Evolutionary conservation across 495 filamentous ascomycete genomes (phyloP).

Genomic region (Daldinia bambusicola): DNA sequence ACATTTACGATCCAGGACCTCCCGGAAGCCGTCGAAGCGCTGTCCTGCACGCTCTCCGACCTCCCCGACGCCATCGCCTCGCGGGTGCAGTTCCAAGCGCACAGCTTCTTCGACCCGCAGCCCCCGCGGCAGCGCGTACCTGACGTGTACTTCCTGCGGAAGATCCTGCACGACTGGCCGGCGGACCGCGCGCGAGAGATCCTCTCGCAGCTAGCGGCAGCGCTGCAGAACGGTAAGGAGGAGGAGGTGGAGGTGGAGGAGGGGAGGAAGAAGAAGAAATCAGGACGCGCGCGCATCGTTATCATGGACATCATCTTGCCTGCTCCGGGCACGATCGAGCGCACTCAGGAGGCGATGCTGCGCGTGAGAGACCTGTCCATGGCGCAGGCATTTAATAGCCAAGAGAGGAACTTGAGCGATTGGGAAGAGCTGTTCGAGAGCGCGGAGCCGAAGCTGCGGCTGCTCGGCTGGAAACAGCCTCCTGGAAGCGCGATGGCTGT

Average conservation of each 20-base stretch:
- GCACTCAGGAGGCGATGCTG: background rate
- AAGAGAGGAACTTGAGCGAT: background rate
- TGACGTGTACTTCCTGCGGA: background rate
- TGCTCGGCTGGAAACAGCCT: background rate
- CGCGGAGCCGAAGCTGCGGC: background rate
- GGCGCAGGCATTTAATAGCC: background rate
- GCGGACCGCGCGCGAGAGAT: background rate
- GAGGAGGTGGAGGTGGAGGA: too few relatives aligned
- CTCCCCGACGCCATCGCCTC: background rate
- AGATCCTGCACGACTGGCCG: constrained; percentile 5
- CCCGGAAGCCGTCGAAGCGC: background rate
- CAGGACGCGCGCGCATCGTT: background rate
- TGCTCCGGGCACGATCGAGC: background rate
- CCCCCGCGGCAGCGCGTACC: background rate
- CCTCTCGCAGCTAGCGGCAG: background rate
- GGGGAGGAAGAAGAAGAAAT: background rate
- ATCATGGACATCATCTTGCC: constrained; percentile 1
- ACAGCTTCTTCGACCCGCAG: constrained; percentile 1
- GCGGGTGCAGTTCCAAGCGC: background rate
- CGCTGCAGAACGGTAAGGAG: background rate
- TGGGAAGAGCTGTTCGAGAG: background rate
- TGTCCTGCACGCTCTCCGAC: background rate
- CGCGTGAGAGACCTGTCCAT: constrained; percentile 4
- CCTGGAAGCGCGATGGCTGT: background rate
- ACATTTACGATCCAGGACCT: background rate